Evolutionary conservation across 2,329 filamentous ascomycete genomes (phyloP).

Genomic region (Fusarium pseudoanthophilum): DNA sequence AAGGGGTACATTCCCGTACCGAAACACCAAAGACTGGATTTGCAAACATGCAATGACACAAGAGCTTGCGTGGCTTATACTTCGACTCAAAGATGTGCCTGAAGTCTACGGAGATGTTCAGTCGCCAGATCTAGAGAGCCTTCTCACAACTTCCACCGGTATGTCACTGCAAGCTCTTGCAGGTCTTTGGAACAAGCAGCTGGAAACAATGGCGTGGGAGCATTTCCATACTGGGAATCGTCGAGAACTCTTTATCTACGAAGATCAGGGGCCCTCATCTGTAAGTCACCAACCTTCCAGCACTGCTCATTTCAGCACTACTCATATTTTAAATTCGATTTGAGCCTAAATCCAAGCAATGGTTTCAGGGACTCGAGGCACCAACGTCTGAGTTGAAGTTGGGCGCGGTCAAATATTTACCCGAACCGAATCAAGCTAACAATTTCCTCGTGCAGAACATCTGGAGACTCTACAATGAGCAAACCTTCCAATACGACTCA

Average conservation of each 20-base stretch:
- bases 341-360: not conserved
- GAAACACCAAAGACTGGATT: not conserved
- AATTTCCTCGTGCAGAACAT: slow-evolving; percentile 37
- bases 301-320: not conserved
- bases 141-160: not conserved
- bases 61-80: slow-evolving; percentile 12
- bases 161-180: not conserved
- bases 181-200: not conserved
- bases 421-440: slow-evolving; percentile 26
- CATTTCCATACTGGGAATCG: not conserved
- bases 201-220: not conserved
- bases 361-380: not conserved
- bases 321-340: not conserved
- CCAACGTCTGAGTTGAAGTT: not conserved
- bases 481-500: slow-evolving; percentile 3
- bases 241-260: slow-evolving; percentile 4
- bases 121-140: not conserved
- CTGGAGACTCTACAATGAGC: slow-evolving; percentile 7
- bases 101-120: not conserved
- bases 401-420: slow-evolving; percentile 18
- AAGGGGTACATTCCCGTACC: not conserved
- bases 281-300: not conserved
- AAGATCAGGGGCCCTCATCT: not conserved
- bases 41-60: not conserved
- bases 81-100: not conserved